These are phyloP conservation scores for Spathaspora hagerdaliae DNA, from an alignment of 805 yeast genomes.

Conservation along the genomic window DNA sequence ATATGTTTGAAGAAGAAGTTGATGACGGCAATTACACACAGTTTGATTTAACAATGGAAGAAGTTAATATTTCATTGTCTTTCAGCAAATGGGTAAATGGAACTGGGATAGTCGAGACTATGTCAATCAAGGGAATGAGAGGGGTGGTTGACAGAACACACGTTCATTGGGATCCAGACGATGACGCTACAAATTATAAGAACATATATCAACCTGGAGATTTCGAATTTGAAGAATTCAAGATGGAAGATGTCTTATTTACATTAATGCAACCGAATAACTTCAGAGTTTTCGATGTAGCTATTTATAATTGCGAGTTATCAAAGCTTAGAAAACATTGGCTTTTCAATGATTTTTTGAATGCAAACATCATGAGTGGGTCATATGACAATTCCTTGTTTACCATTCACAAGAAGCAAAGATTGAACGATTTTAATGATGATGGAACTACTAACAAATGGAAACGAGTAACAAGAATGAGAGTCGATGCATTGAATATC, in stretches of 20 bases:
- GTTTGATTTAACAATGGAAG: constrained; percentile 86
- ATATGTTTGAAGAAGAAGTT: constrained; percentile 67
- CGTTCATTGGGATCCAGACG: constrained; percentile 76
- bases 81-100: constrained; percentile 89
- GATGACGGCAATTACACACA: constrained; percentile 97
- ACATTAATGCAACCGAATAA: constrained; percentile 77
- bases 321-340: constrained; percentile 84
- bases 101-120: constrained; percentile 71
- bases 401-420: constrained; percentile 79
- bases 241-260: constrained; percentile 80
- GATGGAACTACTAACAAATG: constrained; percentile 11
- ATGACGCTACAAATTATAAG: constrained; percentile 77
- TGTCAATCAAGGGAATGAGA: constrained; percentile 78
- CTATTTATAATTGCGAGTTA: constrained; percentile 82
- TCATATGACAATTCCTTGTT: constrained; percentile 90
- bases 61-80: constrained; percentile 74
- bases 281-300: constrained; percentile 80
- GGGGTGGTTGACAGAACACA: constrained; percentile 92
- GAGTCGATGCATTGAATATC: constrained; percentile 80
- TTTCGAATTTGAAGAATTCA: constrained; percentile 82
- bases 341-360: constrained; percentile 83
- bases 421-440: constrained; percentile 44
- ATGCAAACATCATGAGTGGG: constrained; percentile 83
- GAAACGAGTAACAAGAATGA: constrained; percentile 61
- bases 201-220: constrained; percentile 80